Conservation (phyloP, 176 grass and related monocot species). For the Triticum turgidum region DNA sequence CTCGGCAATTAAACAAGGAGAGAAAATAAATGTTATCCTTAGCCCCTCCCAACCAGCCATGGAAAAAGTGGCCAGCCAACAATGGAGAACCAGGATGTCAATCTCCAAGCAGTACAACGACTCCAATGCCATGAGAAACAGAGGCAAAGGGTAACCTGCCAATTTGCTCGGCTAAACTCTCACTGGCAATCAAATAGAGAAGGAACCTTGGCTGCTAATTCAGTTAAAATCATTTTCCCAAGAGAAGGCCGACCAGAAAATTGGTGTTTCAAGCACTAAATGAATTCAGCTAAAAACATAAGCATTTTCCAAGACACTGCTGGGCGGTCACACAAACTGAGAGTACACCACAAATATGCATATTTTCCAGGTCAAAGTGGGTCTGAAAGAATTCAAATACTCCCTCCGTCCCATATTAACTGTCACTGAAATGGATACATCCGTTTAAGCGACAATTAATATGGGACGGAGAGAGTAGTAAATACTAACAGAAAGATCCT, state of each 20-base stretch:
- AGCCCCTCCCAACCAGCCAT: background rate
- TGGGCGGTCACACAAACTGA: background rate
- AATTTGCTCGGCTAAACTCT: conserved; percentile 22
- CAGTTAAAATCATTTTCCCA: too few species aligned
- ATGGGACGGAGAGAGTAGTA: too few species aligned
- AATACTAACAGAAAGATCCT: background rate
- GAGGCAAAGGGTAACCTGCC: conserved; percentile 36
- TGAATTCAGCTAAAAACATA: background rate
- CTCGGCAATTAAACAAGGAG: background rate
- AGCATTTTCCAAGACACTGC: background rate
- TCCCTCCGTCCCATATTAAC: too few species aligned
- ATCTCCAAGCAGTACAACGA: conserved; percentile 28
- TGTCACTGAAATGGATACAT: too few species aligned
- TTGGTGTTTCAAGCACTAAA: background rate
- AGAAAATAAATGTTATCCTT: background rate
- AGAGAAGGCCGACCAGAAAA: background rate
- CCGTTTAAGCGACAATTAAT: too few species aligned
- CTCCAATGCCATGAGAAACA: conserved; percentile 16
- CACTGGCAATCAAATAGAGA: background rate
- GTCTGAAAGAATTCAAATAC: background rate
- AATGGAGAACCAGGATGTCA: background rate
- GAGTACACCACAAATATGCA: background rate
- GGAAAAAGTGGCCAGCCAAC: background rate
- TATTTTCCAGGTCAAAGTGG: background rate
- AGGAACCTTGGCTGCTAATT: background rate